Evolutionary conservation across 2,329 filamentous ascomycete genomes (phyloP).

Genomic region (Penicillium sp.): DNA sequence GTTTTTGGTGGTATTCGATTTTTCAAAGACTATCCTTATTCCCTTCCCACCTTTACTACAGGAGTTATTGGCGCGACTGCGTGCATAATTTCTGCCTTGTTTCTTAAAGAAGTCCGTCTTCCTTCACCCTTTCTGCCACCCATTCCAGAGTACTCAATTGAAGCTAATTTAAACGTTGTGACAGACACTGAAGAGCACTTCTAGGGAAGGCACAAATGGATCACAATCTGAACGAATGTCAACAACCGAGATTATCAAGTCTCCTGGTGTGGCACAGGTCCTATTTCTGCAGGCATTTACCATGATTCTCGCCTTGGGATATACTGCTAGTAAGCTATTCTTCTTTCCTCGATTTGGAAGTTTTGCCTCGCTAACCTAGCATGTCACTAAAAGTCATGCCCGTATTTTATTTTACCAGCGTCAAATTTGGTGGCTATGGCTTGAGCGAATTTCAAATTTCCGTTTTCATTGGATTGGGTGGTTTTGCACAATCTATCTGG

Average conservation of each 20-base stretch:
- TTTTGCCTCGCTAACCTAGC: not conserved
- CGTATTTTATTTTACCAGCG: slow-evolving; percentile 63
- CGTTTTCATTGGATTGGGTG: slow-evolving; percentile 60
- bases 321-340: slow-evolving; percentile 54
- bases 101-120: slow-evolving; percentile 54
- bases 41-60: slow-evolving; percentile 59
- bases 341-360: not conserved
- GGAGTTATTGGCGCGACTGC: slow-evolving; percentile 53
- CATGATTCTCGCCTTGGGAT: slow-evolving; percentile 66
- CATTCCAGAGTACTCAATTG: slow-evolving; percentile 5
- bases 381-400: slow-evolving; percentile 48
- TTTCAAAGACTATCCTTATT: slow-evolving; percentile 63
- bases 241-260: slow-evolving; percentile 50
- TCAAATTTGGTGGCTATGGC: slow-evolving; percentile 61
- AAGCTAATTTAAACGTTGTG: not conserved
- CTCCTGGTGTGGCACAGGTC: slow-evolving; percentile 63
- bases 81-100: slow-evolving; percentile 51
- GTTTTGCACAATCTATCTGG: slow-evolving; percentile 66
- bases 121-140: slow-evolving; percentile 18
- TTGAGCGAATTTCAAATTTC: slow-evolving; percentile 63
- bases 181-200: slow-evolving; percentile 27
- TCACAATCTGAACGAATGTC: not conserved
- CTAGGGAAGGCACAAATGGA: slow-evolving; percentile 19
- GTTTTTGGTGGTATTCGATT: slow-evolving; percentile 56
- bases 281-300: slow-evolving; percentile 63